Conservation (phyloP, 805 yeast genomes). For the Saccharomyces eubayanus region DNA sequence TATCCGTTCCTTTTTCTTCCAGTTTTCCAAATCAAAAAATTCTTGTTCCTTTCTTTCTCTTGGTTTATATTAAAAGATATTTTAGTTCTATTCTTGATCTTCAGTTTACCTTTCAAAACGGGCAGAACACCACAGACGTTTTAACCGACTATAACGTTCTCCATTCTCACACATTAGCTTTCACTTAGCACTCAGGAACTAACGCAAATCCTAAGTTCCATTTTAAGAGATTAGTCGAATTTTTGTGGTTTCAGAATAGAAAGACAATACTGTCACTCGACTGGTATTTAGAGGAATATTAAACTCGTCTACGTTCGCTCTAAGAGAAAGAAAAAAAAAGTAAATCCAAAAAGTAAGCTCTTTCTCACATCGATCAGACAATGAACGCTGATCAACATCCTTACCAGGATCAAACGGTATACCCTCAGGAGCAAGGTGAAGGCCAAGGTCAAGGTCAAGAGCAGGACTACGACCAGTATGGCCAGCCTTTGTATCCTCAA, state of each 20-base stretch:
- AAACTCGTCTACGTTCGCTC: background rate
- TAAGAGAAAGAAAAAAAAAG: background rate
- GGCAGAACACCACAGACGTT: background rate
- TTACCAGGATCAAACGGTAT: slow-evolving; percentile 25
- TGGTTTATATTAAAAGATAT: background rate
- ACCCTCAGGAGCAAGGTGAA: slow-evolving; percentile 13
- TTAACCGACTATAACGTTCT: background rate
- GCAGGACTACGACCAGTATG: slow-evolving; percentile 33
- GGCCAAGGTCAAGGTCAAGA: slow-evolving; percentile 19
- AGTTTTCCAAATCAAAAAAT: background rate
- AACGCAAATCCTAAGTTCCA: background rate
- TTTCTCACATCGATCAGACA: slow-evolving; percentile 22
- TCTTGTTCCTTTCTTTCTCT: background rate
- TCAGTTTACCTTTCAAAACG: background rate
- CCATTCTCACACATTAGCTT: background rate
- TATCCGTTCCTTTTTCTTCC: background rate
- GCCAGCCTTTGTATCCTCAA: slow-evolving; percentile 34
- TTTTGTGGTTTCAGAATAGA: background rate
- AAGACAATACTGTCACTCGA: background rate
- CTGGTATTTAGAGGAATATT: background rate
- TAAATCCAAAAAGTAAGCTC: background rate
- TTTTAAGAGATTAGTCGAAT: background rate
- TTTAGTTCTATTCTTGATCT: background rate
- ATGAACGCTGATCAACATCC: slow-evolving; percentile 23
- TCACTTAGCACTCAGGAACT: background rate